Percentiles rank a stretch among this genome's conserved stretches.
These are phyloP conservation scores for Candida pini DNA, from an alignment of 805 yeast genomes.

Conservation along the genomic window DNA sequence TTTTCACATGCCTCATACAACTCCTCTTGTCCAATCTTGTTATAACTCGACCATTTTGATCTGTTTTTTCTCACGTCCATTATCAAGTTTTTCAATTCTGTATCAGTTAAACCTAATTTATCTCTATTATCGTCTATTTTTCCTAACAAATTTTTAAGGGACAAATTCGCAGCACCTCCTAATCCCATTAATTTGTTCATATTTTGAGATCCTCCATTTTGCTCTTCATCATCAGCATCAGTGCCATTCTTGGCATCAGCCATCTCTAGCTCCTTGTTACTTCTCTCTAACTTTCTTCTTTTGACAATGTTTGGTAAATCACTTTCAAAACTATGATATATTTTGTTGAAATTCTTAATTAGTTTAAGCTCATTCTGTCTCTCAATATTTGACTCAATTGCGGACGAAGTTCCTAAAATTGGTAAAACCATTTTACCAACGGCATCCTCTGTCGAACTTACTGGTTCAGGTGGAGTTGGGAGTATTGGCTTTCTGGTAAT, in stretches of 20 bases:
- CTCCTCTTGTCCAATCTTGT: constrained; percentile 94
- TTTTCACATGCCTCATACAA: constrained; percentile 96
- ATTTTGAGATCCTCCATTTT: constrained; percentile 20
- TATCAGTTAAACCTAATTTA: constrained; percentile 67
- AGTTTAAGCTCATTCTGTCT: constrained; percentile 32
- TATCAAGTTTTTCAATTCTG: constrained; percentile 76
- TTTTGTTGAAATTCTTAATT: constrained; percentile 61
- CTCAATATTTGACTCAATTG: constrained; percentile 37
- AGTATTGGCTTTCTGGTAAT: constrained; percentile 25
- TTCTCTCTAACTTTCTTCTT: constrained; percentile 71
- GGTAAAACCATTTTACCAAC: constrained; percentile 32
- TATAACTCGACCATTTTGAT: constrained; percentile 97
- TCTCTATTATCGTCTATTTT: constrained; percentile 78
- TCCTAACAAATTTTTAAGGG: constrained; percentile 72
- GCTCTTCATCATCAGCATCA: constrained; percentile 9
- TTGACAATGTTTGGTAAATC: constrained; percentile 72
- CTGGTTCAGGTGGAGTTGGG: constrained; percentile 22
- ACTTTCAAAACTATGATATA: constrained; percentile 71
- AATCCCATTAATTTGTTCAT: constrained; percentile 27
- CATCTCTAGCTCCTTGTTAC: constrained; percentile 62
- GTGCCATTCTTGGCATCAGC: constrained; percentile 20
- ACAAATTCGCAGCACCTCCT: constrained; percentile 67
- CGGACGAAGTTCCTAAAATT: constrained; percentile 30
- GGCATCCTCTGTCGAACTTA: constrained; percentile 25
- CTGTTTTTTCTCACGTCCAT: constrained; percentile 92